These are phyloP conservation scores for Cladosporium sp. DNA, from an alignment of 2,329 filamentous ascomycete species.

Conservation along the genomic window DNA sequence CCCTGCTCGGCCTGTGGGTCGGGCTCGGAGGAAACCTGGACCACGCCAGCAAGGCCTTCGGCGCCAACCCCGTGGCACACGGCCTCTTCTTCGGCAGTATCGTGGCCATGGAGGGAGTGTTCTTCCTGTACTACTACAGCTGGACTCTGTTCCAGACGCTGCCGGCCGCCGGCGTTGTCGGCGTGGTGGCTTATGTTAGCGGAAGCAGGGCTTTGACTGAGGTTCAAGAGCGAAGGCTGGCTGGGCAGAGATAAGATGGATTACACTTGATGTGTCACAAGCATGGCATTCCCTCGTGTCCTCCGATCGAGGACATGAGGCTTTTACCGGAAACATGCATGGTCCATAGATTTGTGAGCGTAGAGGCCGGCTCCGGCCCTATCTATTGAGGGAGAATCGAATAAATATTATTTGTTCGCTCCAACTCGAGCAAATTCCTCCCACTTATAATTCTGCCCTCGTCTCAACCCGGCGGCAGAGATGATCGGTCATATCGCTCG, in stretches of 20 bases:
- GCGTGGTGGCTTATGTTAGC: constrained; percentile 72
- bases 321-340: neutral
- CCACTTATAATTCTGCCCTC: no score
- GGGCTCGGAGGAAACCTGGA: constrained; percentile 76
- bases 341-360: neutral
- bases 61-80: constrained; percentile 75
- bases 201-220: constrained; percentile 88
- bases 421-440: no score
- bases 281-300: no score
- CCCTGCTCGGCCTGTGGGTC: constrained; percentile 70
- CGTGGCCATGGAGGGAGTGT: constrained; percentile 80
- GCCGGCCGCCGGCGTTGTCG: constrained; percentile 65
- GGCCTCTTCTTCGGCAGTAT: constrained; percentile 82
- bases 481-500: no score
- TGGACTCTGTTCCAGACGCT: constrained; percentile 93
- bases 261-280: no score
- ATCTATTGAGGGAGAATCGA: no score
- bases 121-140: constrained; percentile 87
- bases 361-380: neutral
- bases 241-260: constrained; percentile 56
- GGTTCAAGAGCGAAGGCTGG: constrained; percentile 81
- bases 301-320: no score
- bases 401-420: neutral
- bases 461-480: no score
- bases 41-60: constrained; percentile 72